Percentiles rank a stretch among this genome's conserved stretches.
These are phyloP conservation scores for Venturia effusa DNA, from an alignment of 2,329 filamentous ascomycete genomes.

Conservation along the genomic window DNA sequence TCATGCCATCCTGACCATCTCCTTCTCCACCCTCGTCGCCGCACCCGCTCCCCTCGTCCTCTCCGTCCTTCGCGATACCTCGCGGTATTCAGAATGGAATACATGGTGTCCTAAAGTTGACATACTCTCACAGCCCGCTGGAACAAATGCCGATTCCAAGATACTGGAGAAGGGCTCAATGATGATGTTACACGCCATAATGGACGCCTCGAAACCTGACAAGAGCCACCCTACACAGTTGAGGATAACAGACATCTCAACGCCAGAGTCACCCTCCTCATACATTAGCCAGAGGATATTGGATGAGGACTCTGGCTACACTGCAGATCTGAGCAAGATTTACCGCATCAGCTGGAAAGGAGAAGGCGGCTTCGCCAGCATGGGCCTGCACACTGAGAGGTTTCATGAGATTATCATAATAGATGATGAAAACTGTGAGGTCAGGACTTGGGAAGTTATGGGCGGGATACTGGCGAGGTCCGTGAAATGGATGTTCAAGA, in stretches of 20 bases:
- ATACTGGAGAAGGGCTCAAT: slow-evolving; percentile 14
- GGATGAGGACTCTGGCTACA: slow-evolving; percentile 14
- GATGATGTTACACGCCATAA: slow-evolving; percentile 19
- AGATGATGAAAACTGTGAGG: slow-evolving; percentile 18
- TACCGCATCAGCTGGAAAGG: slow-evolving; percentile 19
- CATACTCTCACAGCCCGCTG: slow-evolving; percentile 13
- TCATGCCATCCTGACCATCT: slow-evolving; percentile 2
- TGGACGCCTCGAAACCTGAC: slow-evolving; percentile 18
- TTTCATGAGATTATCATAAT: slow-evolving; percentile 20
- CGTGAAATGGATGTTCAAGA: slow-evolving; percentile 20
- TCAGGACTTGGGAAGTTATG: slow-evolving; percentile 21
- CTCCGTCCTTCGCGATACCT: slow-evolving; percentile 8
- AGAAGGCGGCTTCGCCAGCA: slow-evolving; percentile 16
- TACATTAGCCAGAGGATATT: slow-evolving; percentile 16
- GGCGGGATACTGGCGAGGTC: slow-evolving; percentile 18
- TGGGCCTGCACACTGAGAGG: slow-evolving; percentile 18
- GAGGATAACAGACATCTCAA: slow-evolving; percentile 18
- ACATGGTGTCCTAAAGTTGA: slow-evolving; percentile 7
- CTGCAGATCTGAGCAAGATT: slow-evolving; percentile 14
- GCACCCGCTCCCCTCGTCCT: slow-evolving; percentile 12
- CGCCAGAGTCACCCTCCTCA: slow-evolving; percentile 15
- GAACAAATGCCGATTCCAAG: slow-evolving; percentile 8
- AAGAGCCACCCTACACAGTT: slow-evolving; percentile 15
- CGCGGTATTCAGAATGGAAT: slow-evolving; percentile 12
- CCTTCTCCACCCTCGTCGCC: slow-evolving; percentile 2